Evolutionary conservation across 257 asterid genomes (phyloP).

Genomic region (Jacaranda copaia): DNA sequence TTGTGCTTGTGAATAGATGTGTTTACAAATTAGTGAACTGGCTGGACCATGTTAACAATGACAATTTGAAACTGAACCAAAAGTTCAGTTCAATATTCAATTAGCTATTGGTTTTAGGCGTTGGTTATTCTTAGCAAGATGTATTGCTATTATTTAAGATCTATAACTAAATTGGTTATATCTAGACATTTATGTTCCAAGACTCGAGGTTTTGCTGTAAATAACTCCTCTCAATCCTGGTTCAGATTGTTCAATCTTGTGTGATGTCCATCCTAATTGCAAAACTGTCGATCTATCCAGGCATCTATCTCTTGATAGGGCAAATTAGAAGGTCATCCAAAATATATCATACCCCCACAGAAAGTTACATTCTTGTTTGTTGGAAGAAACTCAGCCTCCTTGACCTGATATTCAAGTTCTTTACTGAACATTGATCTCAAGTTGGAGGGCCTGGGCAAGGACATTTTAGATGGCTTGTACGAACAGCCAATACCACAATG

Average conservation of each 20-base stretch:
- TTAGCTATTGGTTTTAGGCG: background rate
- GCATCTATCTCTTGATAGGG: background rate
- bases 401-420: background rate
- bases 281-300: background rate
- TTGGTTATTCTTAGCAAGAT: background rate
- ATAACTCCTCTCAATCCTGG: background rate
- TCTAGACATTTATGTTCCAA: background rate
- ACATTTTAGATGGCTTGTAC: slow-evolving; percentile 6
- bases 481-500: background rate
- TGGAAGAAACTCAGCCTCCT: background rate
- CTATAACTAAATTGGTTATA: background rate
- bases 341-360: background rate
- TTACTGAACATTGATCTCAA: background rate
- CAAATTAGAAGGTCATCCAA: background rate
- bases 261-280: background rate
- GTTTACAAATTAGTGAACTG: background rate
- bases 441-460: background rate
- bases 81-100: background rate
- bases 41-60: background rate
- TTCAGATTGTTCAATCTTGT: background rate
- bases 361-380: background rate
- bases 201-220: background rate
- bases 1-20: background rate
- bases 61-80: background rate
- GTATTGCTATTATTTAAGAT: background rate